Evolutionary conservation across 2,329 filamentous ascomycete genomes (phyloP).

Genomic region (Fusarium buharicum): DNA sequence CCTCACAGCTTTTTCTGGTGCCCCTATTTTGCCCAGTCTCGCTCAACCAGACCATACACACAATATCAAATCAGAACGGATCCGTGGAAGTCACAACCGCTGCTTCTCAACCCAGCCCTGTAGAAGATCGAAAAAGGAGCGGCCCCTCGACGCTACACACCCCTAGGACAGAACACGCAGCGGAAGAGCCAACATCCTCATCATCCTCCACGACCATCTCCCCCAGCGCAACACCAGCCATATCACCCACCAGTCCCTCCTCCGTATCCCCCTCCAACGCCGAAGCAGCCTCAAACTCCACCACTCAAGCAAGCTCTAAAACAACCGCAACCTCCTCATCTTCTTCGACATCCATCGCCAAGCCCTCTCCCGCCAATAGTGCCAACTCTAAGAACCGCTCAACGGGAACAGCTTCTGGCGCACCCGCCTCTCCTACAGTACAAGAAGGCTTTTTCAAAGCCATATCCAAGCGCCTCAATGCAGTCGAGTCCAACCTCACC

Average conservation of each 20-base stretch:
- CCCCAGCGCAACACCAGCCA: conserved; percentile 27
- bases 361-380: conserved; percentile 28
- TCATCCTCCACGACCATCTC: conserved; percentile 20
- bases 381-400: conserved; percentile 45
- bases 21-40: conserved; percentile 26
- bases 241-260: conserved; percentile 34
- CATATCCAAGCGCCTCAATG: conserved; percentile 89
- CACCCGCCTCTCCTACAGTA: conserved; percentile 74
- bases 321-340: conserved; percentile 19
- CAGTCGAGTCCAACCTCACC: conserved; percentile 91
- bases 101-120: conserved; percentile 1
- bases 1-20: conserved; percentile 16
- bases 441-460: conserved; percentile 99
- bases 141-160: conserved; percentile 20
- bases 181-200: conserved; percentile 26
- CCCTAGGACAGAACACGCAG: conserved; percentile 17
- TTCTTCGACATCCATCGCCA: conserved; percentile 17
- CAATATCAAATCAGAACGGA: conserved; percentile 2
- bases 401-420: conserved; percentile 43
- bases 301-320: conserved; percentile 24
- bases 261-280: conserved; percentile 26
- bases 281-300: conserved; percentile 19
- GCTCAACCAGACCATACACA: conserved; percentile 7
- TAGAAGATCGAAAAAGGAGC: conserved; percentile 22
- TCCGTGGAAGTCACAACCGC: conserved; percentile 8